These are phyloP conservation scores for Grosmannia huntii DNA, from an alignment of 2,329 filamentous ascomycete species.

Conservation along the genomic window DNA sequence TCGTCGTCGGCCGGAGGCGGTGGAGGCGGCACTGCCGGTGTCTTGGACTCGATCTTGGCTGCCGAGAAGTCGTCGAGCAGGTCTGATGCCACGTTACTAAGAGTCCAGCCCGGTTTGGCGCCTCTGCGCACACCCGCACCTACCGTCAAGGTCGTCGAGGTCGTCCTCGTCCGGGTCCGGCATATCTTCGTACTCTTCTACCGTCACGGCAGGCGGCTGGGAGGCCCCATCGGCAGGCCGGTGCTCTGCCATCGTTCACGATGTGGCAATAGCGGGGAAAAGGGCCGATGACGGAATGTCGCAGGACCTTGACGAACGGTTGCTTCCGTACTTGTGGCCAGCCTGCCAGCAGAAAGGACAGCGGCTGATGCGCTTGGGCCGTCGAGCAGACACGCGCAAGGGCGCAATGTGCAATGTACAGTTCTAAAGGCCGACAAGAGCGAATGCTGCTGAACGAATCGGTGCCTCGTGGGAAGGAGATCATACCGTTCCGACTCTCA, in stretches of 20 bases:
- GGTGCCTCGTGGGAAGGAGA: background rate
- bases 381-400: no score
- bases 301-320: no score
- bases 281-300: no score
- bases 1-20: constrained; percentile 10
- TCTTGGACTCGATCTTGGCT: constrained; percentile 40
- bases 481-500: background rate
- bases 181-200: constrained; percentile 37
- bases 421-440: background rate
- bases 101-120: background rate
- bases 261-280: background rate
- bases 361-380: no score
- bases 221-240: background rate
- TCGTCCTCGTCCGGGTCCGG: constrained; percentile 91
- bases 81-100: constrained; percentile 42
- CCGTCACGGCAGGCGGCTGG: constrained; percentile 12
- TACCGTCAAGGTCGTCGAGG: constrained; percentile 82
- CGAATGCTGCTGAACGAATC: background rate
- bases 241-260: background rate
- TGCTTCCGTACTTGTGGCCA: no score
- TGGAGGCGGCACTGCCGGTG: constrained; percentile 13
- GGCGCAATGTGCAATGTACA: no score
- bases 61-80: constrained; percentile 85
- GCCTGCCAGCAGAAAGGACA: no score
- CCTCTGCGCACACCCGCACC: constrained; percentile 14